These are phyloP conservation scores for Penicillium tannophilum DNA, from an alignment of 495 filamentous ascomycete species.

Conservation along the genomic window DNA sequence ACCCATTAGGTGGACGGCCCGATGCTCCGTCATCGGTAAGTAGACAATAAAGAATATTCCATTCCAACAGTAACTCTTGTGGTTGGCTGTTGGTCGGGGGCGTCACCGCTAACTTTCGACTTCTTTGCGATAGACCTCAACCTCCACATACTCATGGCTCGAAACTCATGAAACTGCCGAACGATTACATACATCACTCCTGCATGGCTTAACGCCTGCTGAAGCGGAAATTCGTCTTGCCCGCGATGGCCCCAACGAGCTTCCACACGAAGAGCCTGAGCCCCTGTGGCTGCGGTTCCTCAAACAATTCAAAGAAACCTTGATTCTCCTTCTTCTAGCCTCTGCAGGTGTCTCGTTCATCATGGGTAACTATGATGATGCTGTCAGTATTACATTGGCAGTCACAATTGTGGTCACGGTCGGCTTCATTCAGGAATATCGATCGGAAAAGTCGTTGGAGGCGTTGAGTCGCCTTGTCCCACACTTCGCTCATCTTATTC, in stretches of 20 bases:
- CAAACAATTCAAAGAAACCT: slow-evolving; percentile 91
- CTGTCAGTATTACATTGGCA: slow-evolving; percentile 89
- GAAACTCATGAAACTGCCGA: slow-evolving; percentile 75
- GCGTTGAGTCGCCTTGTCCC: slow-evolving; percentile 92
- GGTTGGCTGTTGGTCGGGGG: not conserved
- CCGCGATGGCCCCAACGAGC: slow-evolving; percentile 88
- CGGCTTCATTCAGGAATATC: slow-evolving; percentile 95
- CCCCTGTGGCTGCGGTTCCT: slow-evolving; percentile 92
- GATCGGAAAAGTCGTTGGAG: slow-evolving; percentile 96
- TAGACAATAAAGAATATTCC: not conserved
- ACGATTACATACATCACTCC: slow-evolving; percentile 78
- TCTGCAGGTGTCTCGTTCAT: slow-evolving; percentile 89
- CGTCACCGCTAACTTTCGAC: slow-evolving; percentile 11
- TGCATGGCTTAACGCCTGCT: slow-evolving; percentile 73
- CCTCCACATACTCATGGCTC: slow-evolving; percentile 63
- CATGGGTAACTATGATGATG: slow-evolving; percentile 95
- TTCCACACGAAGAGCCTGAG: slow-evolving; percentile 90
- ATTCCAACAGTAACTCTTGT: not conserved
- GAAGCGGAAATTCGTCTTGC: slow-evolving; percentile 79
- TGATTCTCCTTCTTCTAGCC: slow-evolving; percentile 84
- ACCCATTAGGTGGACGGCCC: slow-evolving; percentile 36
- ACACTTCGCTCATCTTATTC: slow-evolving; percentile 89
- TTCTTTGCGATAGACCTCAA: slow-evolving; percentile 49
- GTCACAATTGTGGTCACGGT: slow-evolving; percentile 97
- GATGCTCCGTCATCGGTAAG: slow-evolving; percentile 40